Evolutionary conservation across 2,329 filamentous ascomycete genomes (phyloP).

Genomic region (Didymella pomorum): DNA sequence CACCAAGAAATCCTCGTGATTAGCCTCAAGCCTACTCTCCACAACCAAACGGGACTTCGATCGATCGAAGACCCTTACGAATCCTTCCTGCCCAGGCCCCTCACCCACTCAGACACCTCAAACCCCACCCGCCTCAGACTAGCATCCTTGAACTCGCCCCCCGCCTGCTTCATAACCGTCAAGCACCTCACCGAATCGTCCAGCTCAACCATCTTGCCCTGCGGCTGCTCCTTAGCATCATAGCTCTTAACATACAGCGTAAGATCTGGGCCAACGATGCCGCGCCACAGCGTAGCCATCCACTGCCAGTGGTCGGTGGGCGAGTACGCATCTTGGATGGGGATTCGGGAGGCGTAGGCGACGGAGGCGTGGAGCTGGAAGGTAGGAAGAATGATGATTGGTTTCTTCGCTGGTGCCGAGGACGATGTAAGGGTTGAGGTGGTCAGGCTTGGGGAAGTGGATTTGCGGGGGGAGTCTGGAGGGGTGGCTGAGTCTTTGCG

Average conservation of each 20-base stretch:
- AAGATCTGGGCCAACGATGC: constrained; percentile 81
- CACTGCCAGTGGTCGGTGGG: constrained; percentile 96
- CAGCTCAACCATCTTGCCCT: constrained; percentile 53
- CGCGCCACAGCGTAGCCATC: constrained; percentile 94
- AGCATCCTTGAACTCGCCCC: constrained; percentile 49
- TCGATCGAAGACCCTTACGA: neutral
- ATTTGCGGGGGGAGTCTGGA: constrained; percentile 14
- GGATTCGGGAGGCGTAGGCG: constrained; percentile 74
- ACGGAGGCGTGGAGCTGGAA: constrained; percentile 85
- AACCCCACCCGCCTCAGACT: constrained; percentile 80
- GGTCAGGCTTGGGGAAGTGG: constrained; percentile 1
- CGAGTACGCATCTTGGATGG: constrained; percentile 78
- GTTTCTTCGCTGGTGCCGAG: constrained; percentile 53
- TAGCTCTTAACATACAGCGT: constrained; percentile 69
- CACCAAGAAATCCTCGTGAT: neutral
- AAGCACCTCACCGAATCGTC: constrained; percentile 51
- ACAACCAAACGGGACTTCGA: too few relatives aligned
- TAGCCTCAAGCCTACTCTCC: neutral
- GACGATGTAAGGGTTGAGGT: constrained; percentile 19
- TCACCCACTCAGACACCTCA: constrained; percentile 85
- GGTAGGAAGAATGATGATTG: constrained; percentile 77
- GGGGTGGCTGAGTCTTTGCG: constrained; percentile 33
- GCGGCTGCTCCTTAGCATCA: constrained; percentile 39
- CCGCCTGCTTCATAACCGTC: constrained; percentile 49
- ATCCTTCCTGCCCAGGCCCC: constrained; percentile 31